Percentiles rank a stretch among this genome's conserved stretches.
Evolutionary conservation across 176 grass and related monocot species (phyloP).

Genomic region (Coix lacrymajobi): DNA sequence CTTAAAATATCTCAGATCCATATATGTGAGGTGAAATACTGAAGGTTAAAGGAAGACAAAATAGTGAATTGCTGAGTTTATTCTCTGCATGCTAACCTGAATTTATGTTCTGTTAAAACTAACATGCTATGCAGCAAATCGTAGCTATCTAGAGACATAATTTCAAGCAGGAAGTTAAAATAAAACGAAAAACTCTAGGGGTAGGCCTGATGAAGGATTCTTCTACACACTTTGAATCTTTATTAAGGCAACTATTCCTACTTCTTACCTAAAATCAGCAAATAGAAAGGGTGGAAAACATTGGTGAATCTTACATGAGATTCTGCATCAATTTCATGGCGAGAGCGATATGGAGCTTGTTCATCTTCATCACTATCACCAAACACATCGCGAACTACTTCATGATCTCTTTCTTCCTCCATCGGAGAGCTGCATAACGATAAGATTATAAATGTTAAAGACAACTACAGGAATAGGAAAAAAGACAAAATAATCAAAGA

Average conservation of each 20-base stretch:
- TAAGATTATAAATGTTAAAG: constrained; percentile 20
- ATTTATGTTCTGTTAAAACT: not conserved
- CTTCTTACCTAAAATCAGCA: not conserved
- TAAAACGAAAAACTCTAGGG: not conserved
- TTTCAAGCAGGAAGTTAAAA: not conserved
- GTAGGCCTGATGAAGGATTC: not conserved
- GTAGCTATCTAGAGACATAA: not conserved
- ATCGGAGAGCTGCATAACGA: constrained; percentile 31
- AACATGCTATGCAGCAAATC: not conserved
- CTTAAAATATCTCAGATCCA: constrained; percentile 7
- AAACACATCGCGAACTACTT: constrained; percentile 92
- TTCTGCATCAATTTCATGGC: constrained; percentile 68
- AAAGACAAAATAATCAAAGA: not conserved
- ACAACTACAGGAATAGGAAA: constrained; percentile 1
- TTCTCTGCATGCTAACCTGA: not conserved
- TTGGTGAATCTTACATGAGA: constrained; percentile 57
- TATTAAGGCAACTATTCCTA: not conserved
- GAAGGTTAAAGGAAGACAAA: not conserved
- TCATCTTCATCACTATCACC: constrained; percentile 97
- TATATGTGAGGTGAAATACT: not conserved
- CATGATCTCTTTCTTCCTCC: constrained; percentile 58
- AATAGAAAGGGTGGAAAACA: not conserved
- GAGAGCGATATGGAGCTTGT: constrained; percentile 52
- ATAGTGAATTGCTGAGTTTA: not conserved
- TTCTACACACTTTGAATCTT: not conserved